Evolutionary conservation across 1,284 basidiomycete species (phyloP).

Genomic region (Ustilago crameri): DNA sequence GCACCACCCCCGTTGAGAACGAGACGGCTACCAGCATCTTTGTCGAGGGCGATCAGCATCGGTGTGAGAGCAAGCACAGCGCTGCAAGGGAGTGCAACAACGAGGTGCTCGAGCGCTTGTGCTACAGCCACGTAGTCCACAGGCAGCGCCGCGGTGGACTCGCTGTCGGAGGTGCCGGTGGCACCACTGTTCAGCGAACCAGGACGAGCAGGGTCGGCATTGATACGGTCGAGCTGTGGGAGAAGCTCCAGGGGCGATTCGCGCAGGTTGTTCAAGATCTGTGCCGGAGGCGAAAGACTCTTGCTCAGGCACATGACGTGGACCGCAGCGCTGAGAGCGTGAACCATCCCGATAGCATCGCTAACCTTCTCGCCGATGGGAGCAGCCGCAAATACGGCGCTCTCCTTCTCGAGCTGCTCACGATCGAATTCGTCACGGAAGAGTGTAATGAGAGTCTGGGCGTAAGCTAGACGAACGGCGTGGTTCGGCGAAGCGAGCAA

Average conservation of each 20-base stretch:
- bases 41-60: constrained; percentile 83
- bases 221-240: constrained; percentile 71
- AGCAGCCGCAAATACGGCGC: constrained; percentile 31
- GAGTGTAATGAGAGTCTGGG: constrained; percentile 56
- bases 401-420: constrained; percentile 24
- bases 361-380: constrained; percentile 36
- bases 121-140: constrained; percentile 82
- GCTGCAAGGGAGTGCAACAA: constrained; percentile 78
- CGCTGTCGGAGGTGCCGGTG: constrained; percentile 22
- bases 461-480: constrained; percentile 55
- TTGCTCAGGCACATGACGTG: constrained; percentile 55
- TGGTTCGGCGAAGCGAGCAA: constrained; percentile 55
- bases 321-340: constrained; percentile 57
- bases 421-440: constrained; percentile 51
- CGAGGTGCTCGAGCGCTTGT: constrained; percentile 77
- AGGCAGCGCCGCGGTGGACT: constrained; percentile 69
- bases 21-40: constrained; percentile 71
- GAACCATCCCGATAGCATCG: constrained; percentile 52
- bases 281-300: constrained; percentile 49
- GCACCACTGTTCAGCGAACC: constrained; percentile 27
- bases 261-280: constrained; percentile 27
- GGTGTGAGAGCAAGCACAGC: constrained; percentile 82
- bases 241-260: constrained; percentile 68
- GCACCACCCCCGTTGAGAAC: constrained; percentile 55
- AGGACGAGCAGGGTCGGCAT: constrained; percentile 65